A percentile compares a stretch with the other conserved stretches of the same genome.
Evolutionary conservation across 1,139 yeast species (phyloP).

Genomic region (Lodderomyces theae): DNA sequence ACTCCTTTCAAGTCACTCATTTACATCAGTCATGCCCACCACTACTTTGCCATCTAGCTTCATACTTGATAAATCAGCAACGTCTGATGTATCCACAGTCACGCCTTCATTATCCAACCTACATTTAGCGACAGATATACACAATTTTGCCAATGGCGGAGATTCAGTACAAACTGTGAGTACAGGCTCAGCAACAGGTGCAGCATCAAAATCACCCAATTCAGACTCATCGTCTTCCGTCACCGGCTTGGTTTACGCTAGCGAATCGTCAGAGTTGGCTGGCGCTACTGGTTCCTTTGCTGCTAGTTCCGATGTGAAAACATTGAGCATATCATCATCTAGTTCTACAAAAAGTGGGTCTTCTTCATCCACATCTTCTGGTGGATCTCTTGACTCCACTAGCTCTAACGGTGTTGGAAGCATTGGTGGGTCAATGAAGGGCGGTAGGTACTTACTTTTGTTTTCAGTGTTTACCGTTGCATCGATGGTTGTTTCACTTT

Average conservation of each 20-base stretch:
- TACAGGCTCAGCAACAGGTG: background rate
- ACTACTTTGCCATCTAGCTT: constrained; percentile 6
- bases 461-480: constrained; percentile 1
- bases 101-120: constrained; percentile 14
- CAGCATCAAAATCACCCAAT: constrained; percentile 1
- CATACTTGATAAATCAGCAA: constrained; percentile 6
- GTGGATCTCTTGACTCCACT: background rate
- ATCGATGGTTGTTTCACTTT: constrained; percentile 1
- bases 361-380: background rate
- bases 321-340: constrained; percentile 7
- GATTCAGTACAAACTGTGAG: constrained; percentile 1
- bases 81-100: constrained; percentile 8
- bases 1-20: background rate
- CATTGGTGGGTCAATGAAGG: background rate
- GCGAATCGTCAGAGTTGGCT: constrained; percentile 7
- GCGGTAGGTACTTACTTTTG: background rate
- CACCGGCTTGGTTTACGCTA: constrained; percentile 8
- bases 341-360: constrained; percentile 1
- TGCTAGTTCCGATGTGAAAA: constrained; percentile 12
- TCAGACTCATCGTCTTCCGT: constrained; percentile 2
- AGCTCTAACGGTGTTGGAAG: background rate
- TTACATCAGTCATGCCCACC: background rate
- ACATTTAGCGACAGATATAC: constrained; percentile 9
- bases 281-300: constrained; percentile 11
- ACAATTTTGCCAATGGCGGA: constrained; percentile 8